Evolutionary conservation across 495 filamentous ascomycete genomes (phyloP).

Genomic region (Amphirosellinia nigrospora): DNA sequence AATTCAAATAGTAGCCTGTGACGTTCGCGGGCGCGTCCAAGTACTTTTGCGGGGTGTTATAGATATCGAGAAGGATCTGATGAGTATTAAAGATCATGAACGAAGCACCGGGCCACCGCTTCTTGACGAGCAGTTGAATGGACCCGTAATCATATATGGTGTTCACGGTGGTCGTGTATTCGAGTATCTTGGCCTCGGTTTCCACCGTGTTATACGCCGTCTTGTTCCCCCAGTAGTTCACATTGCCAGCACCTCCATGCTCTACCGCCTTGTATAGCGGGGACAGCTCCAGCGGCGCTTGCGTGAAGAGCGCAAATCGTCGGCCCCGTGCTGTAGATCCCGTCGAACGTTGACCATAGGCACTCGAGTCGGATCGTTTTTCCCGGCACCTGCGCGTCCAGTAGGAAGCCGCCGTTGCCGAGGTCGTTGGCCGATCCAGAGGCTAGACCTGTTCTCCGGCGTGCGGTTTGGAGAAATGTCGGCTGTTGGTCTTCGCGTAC

Average conservation of each 20-base stretch:
- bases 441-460: slow-evolving; percentile 68
- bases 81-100: slow-evolving; percentile 71
- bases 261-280: slow-evolving; percentile 63
- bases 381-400: slow-evolving; percentile 62
- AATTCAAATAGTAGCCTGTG: slow-evolving; percentile 61
- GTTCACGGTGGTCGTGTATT: slow-evolving; percentile 66
- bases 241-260: slow-evolving; percentile 55
- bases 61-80: slow-evolving; percentile 66
- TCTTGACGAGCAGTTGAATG: slow-evolving; percentile 55
- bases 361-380: slow-evolving; percentile 70
- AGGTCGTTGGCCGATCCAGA: slow-evolving; percentile 86
- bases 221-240: slow-evolving; percentile 67
- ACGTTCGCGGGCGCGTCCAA: slow-evolving; percentile 69
- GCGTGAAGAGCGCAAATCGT: slow-evolving; percentile 72
- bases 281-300: slow-evolving; percentile 64
- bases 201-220: slow-evolving; percentile 58
- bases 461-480: slow-evolving; percentile 58
- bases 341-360: slow-evolving; percentile 63
- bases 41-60: slow-evolving; percentile 61
- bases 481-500: slow-evolving; percentile 43
- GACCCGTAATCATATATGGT: slow-evolving; percentile 65
- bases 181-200: slow-evolving; percentile 64
- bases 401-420: slow-evolving; percentile 65
- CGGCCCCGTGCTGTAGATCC: slow-evolving; percentile 67
- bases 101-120: slow-evolving; percentile 63